phyloP scores from a whole-genome alignment of 768 basidiomycete species.

The Vararia minispora region DNA sequence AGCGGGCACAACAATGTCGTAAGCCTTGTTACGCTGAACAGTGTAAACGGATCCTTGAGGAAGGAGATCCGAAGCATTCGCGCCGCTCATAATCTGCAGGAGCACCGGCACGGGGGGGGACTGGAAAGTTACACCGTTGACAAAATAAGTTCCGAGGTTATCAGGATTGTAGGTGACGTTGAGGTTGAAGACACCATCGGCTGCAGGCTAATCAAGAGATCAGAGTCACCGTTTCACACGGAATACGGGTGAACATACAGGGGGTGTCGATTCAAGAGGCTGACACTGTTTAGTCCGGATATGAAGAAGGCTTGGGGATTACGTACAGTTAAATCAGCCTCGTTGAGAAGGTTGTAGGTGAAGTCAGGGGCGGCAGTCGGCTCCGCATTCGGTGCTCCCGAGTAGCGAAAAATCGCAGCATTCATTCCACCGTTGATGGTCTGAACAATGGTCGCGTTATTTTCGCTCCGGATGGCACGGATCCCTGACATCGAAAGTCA shows the following conservation, averaged over 20 bases:
- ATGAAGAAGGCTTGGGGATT: too few relatives aligned
- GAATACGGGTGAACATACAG: too few relatives aligned
- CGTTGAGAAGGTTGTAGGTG: too few relatives aligned
- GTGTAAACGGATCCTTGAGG: constrained; percentile 37
- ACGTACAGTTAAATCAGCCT: too few relatives aligned
- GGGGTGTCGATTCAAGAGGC: too few relatives aligned
- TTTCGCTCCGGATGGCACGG: constrained; percentile 3
- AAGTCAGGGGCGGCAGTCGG: constrained; percentile 6
- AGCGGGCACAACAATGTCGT: constrained; percentile 37
- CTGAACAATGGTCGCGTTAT: neutral
- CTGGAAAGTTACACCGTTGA: constrained; percentile 26
- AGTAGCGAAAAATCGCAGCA: constrained; percentile 15
- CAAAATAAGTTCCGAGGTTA: constrained; percentile 16
- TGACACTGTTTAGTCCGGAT: too few relatives aligned
- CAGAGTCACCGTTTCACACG: too few relatives aligned
- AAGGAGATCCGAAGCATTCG: constrained; percentile 36
- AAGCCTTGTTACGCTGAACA: constrained; percentile 33
- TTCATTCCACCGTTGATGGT: constrained; percentile 6
- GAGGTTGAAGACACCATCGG: constrained; percentile 3
- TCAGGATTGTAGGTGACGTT: neutral
- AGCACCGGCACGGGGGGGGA: constrained; percentile 40
- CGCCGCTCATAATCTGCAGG: constrained; percentile 48
- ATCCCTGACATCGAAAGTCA: too few relatives aligned
- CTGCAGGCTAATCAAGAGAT: too few relatives aligned
- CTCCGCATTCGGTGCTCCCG: constrained; percentile 9